A percentile compares a stretch with the other conserved stretches of the same genome.
phyloP scores from a whole-genome alignment of 148 eudicot genomes.

The Vaccinium macrocarpon region DNA sequence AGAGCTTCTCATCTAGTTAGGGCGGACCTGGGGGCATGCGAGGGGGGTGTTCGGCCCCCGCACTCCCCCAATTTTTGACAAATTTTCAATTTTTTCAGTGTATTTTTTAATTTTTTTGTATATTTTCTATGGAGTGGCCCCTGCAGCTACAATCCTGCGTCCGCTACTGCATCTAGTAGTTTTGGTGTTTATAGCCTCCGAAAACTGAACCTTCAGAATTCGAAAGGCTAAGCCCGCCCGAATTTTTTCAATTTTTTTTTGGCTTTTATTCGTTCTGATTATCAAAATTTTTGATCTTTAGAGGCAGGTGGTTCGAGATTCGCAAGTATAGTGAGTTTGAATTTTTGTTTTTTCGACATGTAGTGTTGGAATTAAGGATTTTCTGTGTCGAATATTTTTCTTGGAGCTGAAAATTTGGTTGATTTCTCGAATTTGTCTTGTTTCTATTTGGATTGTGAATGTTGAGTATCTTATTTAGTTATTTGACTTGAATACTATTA shows the following conservation, averaged over 20 bases:
- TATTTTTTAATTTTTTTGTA: too few species aligned
- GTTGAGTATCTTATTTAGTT: not conserved
- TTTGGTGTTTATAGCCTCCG: too few species aligned
- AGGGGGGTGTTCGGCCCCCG: too few species aligned
- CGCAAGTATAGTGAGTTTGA: conserved; percentile 11
- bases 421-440: conserved; percentile 8
- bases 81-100: too few species aligned
- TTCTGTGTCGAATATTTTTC: not conserved
- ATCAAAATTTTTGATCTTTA: not conserved
- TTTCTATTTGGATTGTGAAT: not conserved
- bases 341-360: conserved; percentile 1
- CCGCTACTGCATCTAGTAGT: too few species aligned
- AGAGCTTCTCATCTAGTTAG: too few species aligned
- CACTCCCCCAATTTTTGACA: too few species aligned
- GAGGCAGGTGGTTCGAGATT: not conserved
- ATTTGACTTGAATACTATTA: conserved; percentile 2
- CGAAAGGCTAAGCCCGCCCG: conserved; percentile 21
- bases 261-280: not conserved
- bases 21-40: too few species aligned
- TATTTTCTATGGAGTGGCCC: too few species aligned
- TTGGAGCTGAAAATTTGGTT: not conserved
- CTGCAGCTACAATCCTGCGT: too few species aligned
- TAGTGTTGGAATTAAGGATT: conserved; percentile 4
- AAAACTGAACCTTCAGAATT: too few species aligned
- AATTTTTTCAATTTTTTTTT: not conserved